Conservation (phyloP, 2,329 filamentous ascomycete genomes). For the Apiospora arundinis region DNA sequence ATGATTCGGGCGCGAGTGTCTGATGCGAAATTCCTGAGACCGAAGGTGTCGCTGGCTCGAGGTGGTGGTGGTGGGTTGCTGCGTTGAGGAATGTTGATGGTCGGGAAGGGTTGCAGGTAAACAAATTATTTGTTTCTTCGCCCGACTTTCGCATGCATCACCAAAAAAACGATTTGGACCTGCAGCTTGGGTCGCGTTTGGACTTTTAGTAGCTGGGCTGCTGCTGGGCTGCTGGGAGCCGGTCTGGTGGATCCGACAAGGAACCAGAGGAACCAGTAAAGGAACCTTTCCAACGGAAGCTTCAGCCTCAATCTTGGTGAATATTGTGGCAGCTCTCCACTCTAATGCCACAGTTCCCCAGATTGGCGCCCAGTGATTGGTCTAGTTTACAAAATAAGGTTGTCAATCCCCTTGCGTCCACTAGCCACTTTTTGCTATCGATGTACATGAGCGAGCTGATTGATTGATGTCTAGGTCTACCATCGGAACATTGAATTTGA, state of each 20-base stretch:
- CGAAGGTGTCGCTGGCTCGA: neutral
- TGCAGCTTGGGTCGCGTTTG: slow-evolving; percentile 12
- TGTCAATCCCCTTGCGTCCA: neutral
- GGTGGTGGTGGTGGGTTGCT: neutral
- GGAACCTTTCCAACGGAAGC: neutral
- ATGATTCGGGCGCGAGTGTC: neutral
- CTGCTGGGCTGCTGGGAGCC: neutral
- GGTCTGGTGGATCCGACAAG: slow-evolving; percentile 1
- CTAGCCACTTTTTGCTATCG: slow-evolving; percentile 16
- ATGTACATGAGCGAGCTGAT: neutral
- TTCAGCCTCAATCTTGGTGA: slow-evolving; percentile 19
- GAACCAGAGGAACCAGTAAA: neutral
- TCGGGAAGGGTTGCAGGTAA: neutral
- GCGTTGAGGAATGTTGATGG: neutral
- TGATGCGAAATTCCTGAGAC: neutral
- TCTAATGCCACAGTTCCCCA: neutral
- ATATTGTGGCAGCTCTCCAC: slow-evolving; percentile 20
- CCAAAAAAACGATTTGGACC: neutral
- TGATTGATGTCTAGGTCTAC: neutral
- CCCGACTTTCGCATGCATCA: neutral
- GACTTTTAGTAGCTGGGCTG: neutral
- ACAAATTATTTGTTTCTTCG: slow-evolving; percentile 4
- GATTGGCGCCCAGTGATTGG: neutral
- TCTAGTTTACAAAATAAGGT: neutral
- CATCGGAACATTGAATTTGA: neutral